Percentiles rank a stretch among this genome's conserved stretches.
phyloP scores from a whole-genome alignment of 2,329 filamentous ascomycete genomes.

The Sporothrix euskadiensis region DNA sequence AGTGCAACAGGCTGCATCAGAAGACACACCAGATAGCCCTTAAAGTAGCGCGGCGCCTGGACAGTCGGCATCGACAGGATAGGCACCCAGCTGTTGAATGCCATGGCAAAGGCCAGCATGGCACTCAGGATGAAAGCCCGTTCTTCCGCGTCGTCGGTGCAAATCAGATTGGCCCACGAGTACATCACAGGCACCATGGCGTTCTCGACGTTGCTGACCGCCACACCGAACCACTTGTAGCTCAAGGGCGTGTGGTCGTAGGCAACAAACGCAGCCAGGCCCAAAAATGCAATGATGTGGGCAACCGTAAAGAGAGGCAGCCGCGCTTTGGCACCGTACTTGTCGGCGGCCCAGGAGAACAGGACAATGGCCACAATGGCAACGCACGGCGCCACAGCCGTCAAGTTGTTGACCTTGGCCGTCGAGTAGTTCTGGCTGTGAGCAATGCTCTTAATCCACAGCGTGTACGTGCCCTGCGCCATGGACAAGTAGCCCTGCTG shows the following conservation, averaged over 20 bases:
- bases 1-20: constrained; percentile 25
- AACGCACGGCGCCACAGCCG: constrained; percentile 26
- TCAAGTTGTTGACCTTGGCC: constrained; percentile 31
- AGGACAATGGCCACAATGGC: constrained; percentile 28
- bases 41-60: constrained; percentile 37
- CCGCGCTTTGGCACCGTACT: constrained; percentile 17
- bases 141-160: constrained; percentile 44
- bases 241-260: constrained; percentile 20
- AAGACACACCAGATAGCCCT: constrained; percentile 35
- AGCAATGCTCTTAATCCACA: constrained; percentile 28
- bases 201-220: constrained; percentile 28
- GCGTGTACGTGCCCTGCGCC: constrained; percentile 25
- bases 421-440: constrained; percentile 21
- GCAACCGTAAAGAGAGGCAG: constrained; percentile 25
- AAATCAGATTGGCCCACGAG: constrained; percentile 44
- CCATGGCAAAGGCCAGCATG: constrained; percentile 44
- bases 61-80: constrained; percentile 39
- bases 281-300: constrained; percentile 24
- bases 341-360: constrained; percentile 23
- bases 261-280: constrained; percentile 18
- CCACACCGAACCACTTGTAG: constrained; percentile 30
- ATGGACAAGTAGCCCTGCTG: constrained; percentile 27
- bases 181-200: constrained; percentile 30
- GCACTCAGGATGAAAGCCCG: constrained; percentile 46
- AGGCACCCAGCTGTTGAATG: constrained; percentile 43